Evolutionary conservation across 805 yeast genomes (phyloP), one percentile per base, ranked within the genome.

Genomic region (Tetrapisispora namnaoensis): DNA sequence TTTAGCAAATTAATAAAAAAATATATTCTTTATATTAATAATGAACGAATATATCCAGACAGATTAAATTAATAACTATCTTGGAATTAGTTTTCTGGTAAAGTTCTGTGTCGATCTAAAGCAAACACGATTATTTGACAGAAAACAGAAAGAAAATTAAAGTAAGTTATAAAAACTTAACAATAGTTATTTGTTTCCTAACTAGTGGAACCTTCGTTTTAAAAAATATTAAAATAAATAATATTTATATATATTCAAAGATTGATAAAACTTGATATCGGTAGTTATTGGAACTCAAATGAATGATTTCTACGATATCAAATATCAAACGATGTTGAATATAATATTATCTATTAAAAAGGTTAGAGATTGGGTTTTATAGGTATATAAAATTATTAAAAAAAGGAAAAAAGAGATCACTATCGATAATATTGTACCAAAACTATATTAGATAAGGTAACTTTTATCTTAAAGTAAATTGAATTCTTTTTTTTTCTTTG

Each of bases 21-120:
- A 18, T 18, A 17, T 37, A 18, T 17, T 8, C 24, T 38, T 21
- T 38, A 20, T 22, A 14, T 14, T 10, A 21, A 38, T 38, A 45
- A 24, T 17, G 30, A 42, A 27, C 28, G 34, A 48, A 22, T 46
- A 20, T 37, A 34, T 42, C 47, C 54, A 58, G 65, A 60, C 63
- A 60, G 59, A 62, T 60, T 62, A 62, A 62, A 55, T 53, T 53
- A 62, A 62, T 62, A 62, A 62, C 65, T 62, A 57, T 55, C 67
- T 57, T 52, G 50, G 51, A 40, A 37, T 47, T 42, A 32, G 37
- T 30, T 30, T 28, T 42, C 20, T 27, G 14, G 8, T 27, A 18
- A 21, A 27, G 9, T 2, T 27, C 9, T 2, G 34, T 40, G 13
- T 32, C 13, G 6, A 10, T 32, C 35, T 32, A 32, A 32, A 13